These are phyloP conservation scores for Dictyostelium intermedium DNA, from an alignment of 78 protist genomes.

Conservation along the genomic window DNA sequence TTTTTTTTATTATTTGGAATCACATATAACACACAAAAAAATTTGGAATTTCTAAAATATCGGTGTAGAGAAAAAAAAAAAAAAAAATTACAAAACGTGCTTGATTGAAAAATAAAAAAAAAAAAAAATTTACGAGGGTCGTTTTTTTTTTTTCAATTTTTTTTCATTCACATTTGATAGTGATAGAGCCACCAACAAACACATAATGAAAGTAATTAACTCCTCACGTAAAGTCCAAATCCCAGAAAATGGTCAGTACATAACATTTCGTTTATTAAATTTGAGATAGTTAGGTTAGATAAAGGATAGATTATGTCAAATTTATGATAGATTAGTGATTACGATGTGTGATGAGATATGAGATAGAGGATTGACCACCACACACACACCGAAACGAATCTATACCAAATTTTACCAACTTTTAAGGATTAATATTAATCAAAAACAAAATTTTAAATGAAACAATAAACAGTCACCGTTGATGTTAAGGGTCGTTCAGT, in stretches of 20 bases:
- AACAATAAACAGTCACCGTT: slow-evolving; percentile 42
- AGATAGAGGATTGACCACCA: neutral
- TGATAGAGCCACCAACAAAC: neutral
- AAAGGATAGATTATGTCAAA: neutral
- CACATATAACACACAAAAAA: neutral
- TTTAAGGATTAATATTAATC: neutral
- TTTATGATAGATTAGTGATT: neutral
- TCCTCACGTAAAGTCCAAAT: neutral
- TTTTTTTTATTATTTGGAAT: no score
- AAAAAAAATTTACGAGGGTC: neutral
- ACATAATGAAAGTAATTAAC: neutral
- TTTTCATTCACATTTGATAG: neutral
- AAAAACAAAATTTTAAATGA: neutral
- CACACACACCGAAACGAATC: neutral
- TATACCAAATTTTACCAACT: neutral
- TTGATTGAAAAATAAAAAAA: neutral
- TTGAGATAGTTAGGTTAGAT: neutral
- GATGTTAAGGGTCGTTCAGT: slow-evolving; percentile 62
- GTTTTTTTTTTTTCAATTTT: neutral
- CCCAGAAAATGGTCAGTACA: slow-evolving; percentile 3
- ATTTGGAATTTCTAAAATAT: no score
- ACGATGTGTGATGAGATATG: no score
- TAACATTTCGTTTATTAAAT: neutral
- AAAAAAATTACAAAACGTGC: neutral
- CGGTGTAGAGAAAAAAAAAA: neutral